Conservation (phyloP, 2,329 filamentous ascomycete genomes). For the Colletotrichum echinochloae region DNA sequence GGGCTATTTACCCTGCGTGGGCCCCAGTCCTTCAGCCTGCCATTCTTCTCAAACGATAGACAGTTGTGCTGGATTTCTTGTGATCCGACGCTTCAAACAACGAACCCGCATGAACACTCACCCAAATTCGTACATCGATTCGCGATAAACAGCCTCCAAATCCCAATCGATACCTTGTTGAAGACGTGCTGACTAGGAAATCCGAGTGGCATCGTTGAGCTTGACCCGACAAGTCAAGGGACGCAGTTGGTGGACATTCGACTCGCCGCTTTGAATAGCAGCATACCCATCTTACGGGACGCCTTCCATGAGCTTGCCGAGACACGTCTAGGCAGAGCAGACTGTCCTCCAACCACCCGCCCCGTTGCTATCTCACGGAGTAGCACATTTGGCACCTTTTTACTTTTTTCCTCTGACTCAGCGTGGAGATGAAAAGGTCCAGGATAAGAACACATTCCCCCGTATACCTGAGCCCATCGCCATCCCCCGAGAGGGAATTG, state of each 20-base stretch:
- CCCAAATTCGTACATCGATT: background rate
- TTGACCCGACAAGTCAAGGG: background rate
- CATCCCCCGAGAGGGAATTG: slow-evolving; percentile 54
- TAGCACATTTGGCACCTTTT: slow-evolving; percentile 15
- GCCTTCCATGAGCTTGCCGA: slow-evolving; percentile 20
- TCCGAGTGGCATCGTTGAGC: background rate
- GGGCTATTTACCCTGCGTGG: slow-evolving; percentile 37
- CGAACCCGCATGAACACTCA: background rate
- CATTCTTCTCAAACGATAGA: background rate
- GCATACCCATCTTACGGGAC: background rate
- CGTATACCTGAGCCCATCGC: slow-evolving; percentile 56
- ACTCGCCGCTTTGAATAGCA: background rate
- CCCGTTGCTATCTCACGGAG: slow-evolving; percentile 1
- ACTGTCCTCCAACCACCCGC: background rate
- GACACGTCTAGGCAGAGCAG: slow-evolving; percentile 18
- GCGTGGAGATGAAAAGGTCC: slow-evolving; percentile 59
- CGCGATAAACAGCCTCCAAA: background rate
- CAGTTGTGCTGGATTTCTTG: background rate
- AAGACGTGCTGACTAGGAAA: background rate
- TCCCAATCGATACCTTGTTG: background rate
- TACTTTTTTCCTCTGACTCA: slow-evolving; percentile 1
- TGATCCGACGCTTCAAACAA: background rate
- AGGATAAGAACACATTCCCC: slow-evolving; percentile 59
- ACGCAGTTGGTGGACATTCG: background rate
- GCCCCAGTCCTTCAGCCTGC: slow-evolving; percentile 17